Conservation (phyloP, 2,329 filamentous ascomycete species). For the Fusarium sp. region DNA sequence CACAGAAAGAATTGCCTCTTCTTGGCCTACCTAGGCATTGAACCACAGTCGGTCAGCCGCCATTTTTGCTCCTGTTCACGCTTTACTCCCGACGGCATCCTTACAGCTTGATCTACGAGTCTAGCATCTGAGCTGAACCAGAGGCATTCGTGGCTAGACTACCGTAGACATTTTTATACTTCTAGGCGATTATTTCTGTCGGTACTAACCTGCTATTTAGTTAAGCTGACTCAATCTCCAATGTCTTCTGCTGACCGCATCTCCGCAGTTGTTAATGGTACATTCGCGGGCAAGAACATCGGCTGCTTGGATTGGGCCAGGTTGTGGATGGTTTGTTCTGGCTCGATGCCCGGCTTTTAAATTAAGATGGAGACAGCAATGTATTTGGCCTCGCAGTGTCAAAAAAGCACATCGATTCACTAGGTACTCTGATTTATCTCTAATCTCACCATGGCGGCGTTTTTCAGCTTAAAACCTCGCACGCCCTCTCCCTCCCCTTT, state of each 20-base stretch:
- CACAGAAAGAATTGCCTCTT: background rate
- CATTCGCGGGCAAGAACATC: background rate
- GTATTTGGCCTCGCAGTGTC: no score
- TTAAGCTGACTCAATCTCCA: background rate
- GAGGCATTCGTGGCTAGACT: background rate
- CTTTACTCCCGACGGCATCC: background rate
- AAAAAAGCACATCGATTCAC: no score
- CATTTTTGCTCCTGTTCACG: constrained; percentile 7
- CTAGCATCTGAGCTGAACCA: background rate
- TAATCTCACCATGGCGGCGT: no score
- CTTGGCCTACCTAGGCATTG: background rate
- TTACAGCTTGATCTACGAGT: background rate
- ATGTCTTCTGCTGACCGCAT: background rate
- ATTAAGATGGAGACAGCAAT: no score
- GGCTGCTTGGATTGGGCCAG: no score
- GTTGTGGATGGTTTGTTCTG: no score
- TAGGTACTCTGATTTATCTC: no score
- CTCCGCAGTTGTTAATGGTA: background rate
- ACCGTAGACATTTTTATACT: background rate
- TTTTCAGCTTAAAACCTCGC: background rate
- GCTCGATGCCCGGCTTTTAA: no score
- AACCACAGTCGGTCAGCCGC: background rate
- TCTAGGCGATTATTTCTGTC: background rate
- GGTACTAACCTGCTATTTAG: background rate
- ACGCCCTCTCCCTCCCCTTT: background rate